Evolutionary conservation across 164 flowering plant genomes (phyloP).

Genomic region (Macadamia tetraphylla): DNA sequence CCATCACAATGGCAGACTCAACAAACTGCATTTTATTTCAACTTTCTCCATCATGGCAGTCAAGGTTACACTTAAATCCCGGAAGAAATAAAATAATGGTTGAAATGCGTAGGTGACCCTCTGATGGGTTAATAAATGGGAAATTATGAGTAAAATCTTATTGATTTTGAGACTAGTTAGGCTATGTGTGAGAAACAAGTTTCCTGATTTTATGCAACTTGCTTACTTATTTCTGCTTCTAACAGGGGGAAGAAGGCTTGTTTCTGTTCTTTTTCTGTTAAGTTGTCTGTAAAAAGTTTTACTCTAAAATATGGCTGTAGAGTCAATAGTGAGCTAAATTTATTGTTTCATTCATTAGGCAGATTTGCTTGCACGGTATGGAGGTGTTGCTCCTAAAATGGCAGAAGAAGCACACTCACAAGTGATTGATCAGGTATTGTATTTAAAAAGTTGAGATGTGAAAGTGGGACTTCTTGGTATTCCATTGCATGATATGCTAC

Average conservation of each 20-base stretch:
- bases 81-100: no score
- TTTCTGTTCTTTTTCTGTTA: neutral
- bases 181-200: no score
- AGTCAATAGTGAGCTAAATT: slow-evolving; percentile 6
- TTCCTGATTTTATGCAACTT: no score
- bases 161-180: no score
- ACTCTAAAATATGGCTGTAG: neutral
- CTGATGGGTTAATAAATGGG: no score
- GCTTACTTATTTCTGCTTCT: neutral
- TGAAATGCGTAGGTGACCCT: no score
- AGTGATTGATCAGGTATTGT: slow-evolving; percentile 78
- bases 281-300: neutral
- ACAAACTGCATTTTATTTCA: no score
- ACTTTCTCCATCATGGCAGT: no score
- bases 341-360: slow-evolving; percentile 38
- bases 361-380: slow-evolving; percentile 77
- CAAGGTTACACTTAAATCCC: no score
- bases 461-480: neutral
- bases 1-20: no score
- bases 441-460: neutral
- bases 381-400: slow-evolving; percentile 98
- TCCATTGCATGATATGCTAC: neutral
- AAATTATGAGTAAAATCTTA: no score
- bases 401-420: slow-evolving; percentile 83
- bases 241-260: neutral